Conservation (phyloP, 306 rosid genomes). For the Cucurbita ficifolia region DNA sequence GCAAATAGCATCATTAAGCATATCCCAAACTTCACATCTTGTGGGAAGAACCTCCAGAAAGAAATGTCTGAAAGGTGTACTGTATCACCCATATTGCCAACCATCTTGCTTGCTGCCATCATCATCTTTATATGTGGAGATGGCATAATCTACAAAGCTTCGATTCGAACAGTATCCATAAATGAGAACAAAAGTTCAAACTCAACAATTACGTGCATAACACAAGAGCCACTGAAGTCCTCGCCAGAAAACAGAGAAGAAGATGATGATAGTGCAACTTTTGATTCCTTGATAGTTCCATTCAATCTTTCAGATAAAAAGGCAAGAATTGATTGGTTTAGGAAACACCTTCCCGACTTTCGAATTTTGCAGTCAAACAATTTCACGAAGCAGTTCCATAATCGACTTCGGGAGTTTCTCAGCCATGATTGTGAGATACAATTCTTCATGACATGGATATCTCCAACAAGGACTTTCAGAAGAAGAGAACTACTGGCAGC, state of each 20-base stretch:
- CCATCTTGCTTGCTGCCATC: constrained; percentile 20
- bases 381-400: constrained; percentile 7
- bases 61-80: constrained; percentile 23
- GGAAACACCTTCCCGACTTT: constrained; percentile 5
- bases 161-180: neutral
- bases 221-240: constrained; percentile 11
- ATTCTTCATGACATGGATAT: constrained; percentile 21
- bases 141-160: constrained; percentile 8
- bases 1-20: neutral
- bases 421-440: constrained; percentile 3
- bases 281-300: constrained; percentile 25
- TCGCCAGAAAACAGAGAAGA: constrained; percentile 15
- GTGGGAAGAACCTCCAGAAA: constrained; percentile 1
- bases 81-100: constrained; percentile 17
- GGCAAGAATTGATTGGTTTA: constrained; percentile 13
- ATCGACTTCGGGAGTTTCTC: constrained; percentile 15
- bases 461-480: constrained; percentile 10
- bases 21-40: neutral
- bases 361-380: constrained; percentile 11
- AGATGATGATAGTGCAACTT: constrained; percentile 12
- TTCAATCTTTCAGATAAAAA: constrained; percentile 12
- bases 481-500: constrained; percentile 30
- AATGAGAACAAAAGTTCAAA: neutral
- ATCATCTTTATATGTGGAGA: constrained; percentile 22
- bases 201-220: constrained; percentile 4